phyloP scores from a whole-genome alignment of 345 rosid genomes.

The Acer saccharum region DNA sequence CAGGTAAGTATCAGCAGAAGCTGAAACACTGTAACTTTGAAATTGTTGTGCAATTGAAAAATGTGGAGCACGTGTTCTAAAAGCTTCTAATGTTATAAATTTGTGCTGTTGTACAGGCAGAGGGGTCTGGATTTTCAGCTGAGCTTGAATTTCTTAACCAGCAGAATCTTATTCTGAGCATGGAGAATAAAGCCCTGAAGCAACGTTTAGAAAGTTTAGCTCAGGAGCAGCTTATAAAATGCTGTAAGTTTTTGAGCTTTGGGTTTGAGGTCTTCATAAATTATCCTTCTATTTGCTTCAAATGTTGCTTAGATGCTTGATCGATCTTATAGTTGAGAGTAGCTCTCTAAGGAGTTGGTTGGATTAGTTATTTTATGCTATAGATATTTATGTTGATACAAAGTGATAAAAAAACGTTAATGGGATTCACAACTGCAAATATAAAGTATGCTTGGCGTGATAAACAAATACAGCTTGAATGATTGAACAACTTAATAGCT shows the following conservation, averaged over 20 bases:
- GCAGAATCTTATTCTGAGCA: slow-evolving; percentile 71
- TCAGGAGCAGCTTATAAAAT: slow-evolving; percentile 81
- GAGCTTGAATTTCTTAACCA: slow-evolving; percentile 90
- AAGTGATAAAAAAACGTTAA: not conserved
- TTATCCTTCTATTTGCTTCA: slow-evolving; percentile 15
- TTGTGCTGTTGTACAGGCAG: slow-evolving; percentile 49
- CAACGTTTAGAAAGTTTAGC: slow-evolving; percentile 80
- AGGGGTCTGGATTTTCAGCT: slow-evolving; percentile 81
- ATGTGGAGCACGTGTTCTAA: slow-evolving; percentile 3
- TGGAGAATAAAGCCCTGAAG: slow-evolving; percentile 91
- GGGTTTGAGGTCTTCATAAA: not conserved
- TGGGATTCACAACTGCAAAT: not conserved
- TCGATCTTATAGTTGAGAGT: slow-evolving; percentile 1
- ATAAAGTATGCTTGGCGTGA: not conserved
- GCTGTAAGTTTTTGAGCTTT: slow-evolving; percentile 51
- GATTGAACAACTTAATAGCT: not conserved
- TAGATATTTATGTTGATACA: not conserved
- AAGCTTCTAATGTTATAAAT: slow-evolving; percentile 10
- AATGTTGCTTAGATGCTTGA: slow-evolving; percentile 1
- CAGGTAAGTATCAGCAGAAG: slow-evolving; percentile 55
- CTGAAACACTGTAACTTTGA: not conserved
- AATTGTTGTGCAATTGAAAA: slow-evolving; percentile 4
- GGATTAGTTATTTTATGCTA: not conserved
- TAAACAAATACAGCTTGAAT: not conserved
- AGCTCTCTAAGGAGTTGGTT: slow-evolving; percentile 5